These are phyloP conservation scores for Candida neerlandica DNA, from an alignment of 1,139 yeast genomes.

Conservation along the genomic window DNA sequence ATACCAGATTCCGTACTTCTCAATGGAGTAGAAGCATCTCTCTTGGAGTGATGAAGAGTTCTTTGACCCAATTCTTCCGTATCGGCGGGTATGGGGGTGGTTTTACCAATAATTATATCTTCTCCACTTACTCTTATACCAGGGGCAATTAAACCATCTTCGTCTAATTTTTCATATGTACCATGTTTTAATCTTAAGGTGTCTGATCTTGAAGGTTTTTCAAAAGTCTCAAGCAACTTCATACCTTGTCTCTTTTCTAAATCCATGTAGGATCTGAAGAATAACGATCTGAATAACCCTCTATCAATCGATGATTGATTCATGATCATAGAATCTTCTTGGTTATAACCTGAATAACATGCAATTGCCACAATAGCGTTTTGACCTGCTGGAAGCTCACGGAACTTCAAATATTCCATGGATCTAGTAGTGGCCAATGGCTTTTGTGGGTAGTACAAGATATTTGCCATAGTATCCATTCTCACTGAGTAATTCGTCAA, in stretches of 20 bases:
- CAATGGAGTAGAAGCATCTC: constrained; percentile 97
- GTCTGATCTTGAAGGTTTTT: constrained; percentile 92
- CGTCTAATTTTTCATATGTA: constrained; percentile 96
- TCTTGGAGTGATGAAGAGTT: constrained; percentile 95
- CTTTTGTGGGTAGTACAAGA: constrained; percentile 95
- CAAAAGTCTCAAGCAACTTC: constrained; percentile 95
- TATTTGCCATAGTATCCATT: constrained; percentile 99
- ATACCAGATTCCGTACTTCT: constrained; percentile 98
- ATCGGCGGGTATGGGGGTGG: constrained; percentile 98
- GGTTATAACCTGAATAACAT: constrained; percentile 98
- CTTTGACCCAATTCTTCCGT: constrained; percentile 98
- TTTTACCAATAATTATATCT: constrained; percentile 96
- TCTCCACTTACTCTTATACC: constrained; percentile 99
- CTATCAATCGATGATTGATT: constrained; percentile 97
- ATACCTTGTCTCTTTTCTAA: constrained; percentile 98
- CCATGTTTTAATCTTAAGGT: constrained; percentile 96
- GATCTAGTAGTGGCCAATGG: constrained; percentile 99
- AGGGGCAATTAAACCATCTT: constrained; percentile 96
- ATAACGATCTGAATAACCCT: constrained; percentile 92
- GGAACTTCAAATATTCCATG: constrained; percentile 94
- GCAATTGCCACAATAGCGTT: constrained; percentile 98
- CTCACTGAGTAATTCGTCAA: constrained; percentile 93
- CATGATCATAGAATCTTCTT: constrained; percentile 99
- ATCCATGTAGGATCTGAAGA: constrained; percentile 97
- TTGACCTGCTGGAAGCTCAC: constrained; percentile 99